Conservation (phyloP, 2,329 filamentous ascomycete species). For the Claviceps lovelessii region DNA sequence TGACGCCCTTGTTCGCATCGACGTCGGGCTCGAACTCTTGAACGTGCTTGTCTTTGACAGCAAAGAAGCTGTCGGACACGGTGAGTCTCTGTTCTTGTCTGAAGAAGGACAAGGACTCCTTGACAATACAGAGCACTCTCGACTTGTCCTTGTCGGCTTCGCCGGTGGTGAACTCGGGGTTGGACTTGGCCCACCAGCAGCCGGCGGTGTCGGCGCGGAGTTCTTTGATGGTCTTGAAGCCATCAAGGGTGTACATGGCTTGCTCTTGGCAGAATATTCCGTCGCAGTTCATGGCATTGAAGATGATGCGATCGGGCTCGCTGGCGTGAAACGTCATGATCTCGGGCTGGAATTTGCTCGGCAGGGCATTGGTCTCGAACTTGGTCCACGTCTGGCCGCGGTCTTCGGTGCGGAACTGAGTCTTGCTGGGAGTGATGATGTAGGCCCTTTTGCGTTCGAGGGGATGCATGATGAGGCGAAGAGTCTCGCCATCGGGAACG, state of each 20-base stretch:
- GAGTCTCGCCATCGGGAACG: conserved; percentile 47
- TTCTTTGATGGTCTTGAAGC: conserved; percentile 56
- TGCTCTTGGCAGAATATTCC: conserved; percentile 49
- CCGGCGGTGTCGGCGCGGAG: conserved; percentile 56
- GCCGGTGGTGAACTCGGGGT: conserved; percentile 57
- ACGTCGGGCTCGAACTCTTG: conserved; percentile 64
- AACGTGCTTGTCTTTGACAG: conserved; percentile 29
- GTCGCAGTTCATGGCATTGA: conserved; percentile 59
- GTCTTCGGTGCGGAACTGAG: conserved; percentile 74
- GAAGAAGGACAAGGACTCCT: conserved; percentile 55
- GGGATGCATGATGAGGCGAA: conserved; percentile 59
- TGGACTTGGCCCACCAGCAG: conserved; percentile 78
- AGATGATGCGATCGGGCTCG: conserved; percentile 74
- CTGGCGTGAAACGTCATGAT: conserved; percentile 65
- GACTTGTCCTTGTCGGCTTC: conserved; percentile 49
- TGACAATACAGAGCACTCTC: conserved; percentile 67
- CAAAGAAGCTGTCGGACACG: conserved; percentile 75
- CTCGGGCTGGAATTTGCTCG: conserved; percentile 35
- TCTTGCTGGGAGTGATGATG: conserved; percentile 51
- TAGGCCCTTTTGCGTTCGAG: conserved; percentile 69
- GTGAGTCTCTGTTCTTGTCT: conserved; percentile 64
- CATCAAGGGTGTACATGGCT: conserved; percentile 66
- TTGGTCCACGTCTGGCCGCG: conserved; percentile 66
- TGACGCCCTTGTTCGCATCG: conserved; percentile 56
- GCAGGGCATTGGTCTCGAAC: conserved; percentile 50